These are phyloP conservation scores for Macadamia integrifolia DNA, from an alignment of 164 flowering plant species.

Conservation along the genomic window DNA sequence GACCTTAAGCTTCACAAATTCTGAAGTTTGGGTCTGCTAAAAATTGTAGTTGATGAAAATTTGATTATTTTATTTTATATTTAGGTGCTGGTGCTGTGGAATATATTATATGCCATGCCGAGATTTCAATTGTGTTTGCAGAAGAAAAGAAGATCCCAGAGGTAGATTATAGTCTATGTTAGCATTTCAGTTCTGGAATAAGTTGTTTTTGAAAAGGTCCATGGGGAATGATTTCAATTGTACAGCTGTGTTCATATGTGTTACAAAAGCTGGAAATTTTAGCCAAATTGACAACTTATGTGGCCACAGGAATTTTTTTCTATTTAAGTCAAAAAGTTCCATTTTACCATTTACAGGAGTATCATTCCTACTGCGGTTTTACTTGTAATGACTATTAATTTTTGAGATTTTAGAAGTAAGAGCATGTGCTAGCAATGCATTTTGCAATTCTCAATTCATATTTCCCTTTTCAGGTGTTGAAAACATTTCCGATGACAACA, in stretches of 20 bases:
- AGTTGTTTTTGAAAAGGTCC: background rate
- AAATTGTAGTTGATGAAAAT: background rate
- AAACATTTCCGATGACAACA: constrained; percentile 59
- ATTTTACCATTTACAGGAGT: too few species aligned
- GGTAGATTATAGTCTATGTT: constrained; percentile 32
- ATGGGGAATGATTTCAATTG: background rate
- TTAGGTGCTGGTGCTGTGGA: constrained; percentile 98
- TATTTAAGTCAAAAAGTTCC: background rate
- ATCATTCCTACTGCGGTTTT: background rate
- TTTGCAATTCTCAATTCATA: background rate
- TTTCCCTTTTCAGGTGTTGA: constrained; percentile 57
- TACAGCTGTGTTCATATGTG: background rate
- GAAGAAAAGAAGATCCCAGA: constrained; percentile 85
- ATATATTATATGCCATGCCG: constrained; percentile 81
- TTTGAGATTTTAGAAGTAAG: background rate
- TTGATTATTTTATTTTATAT: constrained; percentile 6
- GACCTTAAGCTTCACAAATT: background rate
- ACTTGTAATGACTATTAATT: background rate
- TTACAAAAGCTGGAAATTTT: background rate
- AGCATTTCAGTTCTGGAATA: background rate
- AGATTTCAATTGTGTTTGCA: constrained; percentile 71
- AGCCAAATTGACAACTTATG: background rate
- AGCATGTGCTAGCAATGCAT: background rate
- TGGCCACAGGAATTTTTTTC: background rate
- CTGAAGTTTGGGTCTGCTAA: background rate